Percentiles rank a stretch among this genome's conserved stretches.
Evolutionary conservation across 1,284 basidiomycete genomes (phyloP).

Genomic region (Hymenochaete sp.): DNA sequence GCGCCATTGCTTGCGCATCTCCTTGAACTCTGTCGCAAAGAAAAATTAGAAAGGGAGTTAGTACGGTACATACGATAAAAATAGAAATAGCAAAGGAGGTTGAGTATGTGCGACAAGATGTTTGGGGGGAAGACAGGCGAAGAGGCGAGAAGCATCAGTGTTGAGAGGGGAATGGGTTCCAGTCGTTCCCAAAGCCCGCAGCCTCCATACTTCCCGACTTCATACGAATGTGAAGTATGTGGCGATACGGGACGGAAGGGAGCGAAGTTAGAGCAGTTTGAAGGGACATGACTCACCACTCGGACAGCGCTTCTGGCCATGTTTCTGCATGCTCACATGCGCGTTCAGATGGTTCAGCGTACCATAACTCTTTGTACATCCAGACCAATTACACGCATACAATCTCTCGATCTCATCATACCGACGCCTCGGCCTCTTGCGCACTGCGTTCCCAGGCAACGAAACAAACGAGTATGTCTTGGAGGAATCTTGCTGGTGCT

Average conservation of each 20-base stretch:
- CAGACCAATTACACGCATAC: conserved; percentile 76
- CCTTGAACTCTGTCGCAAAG: conserved; percentile 79
- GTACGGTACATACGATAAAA: too few relatives aligned
- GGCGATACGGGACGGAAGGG: too few relatives aligned
- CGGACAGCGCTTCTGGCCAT: conserved; percentile 76
- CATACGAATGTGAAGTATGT: too few relatives aligned
- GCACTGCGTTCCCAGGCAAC: conserved; percentile 67
- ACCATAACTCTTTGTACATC: conserved; percentile 80
- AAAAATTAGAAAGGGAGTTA: conserved; percentile 17
- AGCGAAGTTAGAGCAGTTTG: conserved; percentile 12
- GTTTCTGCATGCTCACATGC: conserved; percentile 89
- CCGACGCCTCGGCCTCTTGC: conserved; percentile 73
- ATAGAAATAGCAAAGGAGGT: too few relatives aligned
- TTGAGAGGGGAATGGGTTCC: too few relatives aligned
- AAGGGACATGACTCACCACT: conserved; percentile 46
- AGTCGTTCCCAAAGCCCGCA: too few relatives aligned
- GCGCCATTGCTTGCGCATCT: conserved; percentile 92
- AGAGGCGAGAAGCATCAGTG: too few relatives aligned
- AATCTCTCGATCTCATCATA: conserved; percentile 92
- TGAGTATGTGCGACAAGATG: too few relatives aligned
- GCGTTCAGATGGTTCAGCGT: conserved; percentile 90
- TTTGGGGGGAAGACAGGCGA: too few relatives aligned
- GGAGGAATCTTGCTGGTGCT: conserved; percentile 7
- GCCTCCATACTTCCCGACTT: too few relatives aligned
- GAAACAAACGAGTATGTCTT: conserved; percentile 78